Evolutionary conservation across 306 rosid species (phyloP), one percentile per base, ranked within the genome.

Genomic region (Quercus variabilis): DNA sequence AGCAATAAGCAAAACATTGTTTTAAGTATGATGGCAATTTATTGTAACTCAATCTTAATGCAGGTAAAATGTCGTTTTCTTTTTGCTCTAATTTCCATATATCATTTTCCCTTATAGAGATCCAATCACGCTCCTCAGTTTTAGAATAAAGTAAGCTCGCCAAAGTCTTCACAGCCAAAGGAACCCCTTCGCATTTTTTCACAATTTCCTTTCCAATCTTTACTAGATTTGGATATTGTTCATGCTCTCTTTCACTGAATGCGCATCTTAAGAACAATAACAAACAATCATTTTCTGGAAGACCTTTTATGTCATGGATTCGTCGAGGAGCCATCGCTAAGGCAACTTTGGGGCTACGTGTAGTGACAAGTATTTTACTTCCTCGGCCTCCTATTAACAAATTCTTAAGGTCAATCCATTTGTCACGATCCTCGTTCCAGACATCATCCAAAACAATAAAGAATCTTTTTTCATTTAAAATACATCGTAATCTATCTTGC

Each of bases 371-470:
- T 51, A 85, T n/a, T 8, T 84, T 80, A 74, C 83, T 28, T 12
- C 92, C 89, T 11, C 41, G 71, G 6, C 86, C 87, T 64, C 81
- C 83, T 2, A 26, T 57, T 82, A 89, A 38, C 1, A 63, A 35
- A 30, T 25, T 26, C 41, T 67, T 87, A 73, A 89, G 19, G 28
- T 33, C 14, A 8, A 55, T 75, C 88, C 89, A 87, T 18, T 79
- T 64, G 1, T 75, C 75, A 25, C 62, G 82, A 9, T 78, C 23
- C 1, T 85, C 85, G 35, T 85, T 82, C 86, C 90, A 86, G 6
- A 89, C 81, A 9, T 85, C 90, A 65, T 89, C 90, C 49, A 89
- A 38, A 43, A 89, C 89, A 73, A 84, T 65, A 25, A 82, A 69
- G 51, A 68, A 82, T 58, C 55, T 83, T 35, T 68, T 84, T 15